phyloP scores from a whole-genome alignment of 2,329 filamentous ascomycete species.

The Aphanocladium album region DNA sequence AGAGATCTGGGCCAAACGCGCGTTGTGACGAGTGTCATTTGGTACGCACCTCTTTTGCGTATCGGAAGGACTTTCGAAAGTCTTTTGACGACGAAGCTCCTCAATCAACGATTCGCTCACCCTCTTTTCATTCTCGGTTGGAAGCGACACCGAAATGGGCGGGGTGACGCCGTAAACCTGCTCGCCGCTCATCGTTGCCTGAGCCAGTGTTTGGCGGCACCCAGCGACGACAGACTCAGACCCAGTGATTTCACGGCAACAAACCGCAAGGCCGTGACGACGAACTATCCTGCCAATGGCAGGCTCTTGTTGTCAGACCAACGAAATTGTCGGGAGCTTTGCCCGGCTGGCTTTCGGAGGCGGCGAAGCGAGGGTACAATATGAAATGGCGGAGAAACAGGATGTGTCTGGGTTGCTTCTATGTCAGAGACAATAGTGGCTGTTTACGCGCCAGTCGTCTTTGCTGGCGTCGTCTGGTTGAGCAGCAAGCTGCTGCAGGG shows the following conservation, averaged over 20 bases:
- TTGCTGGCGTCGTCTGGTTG: background rate
- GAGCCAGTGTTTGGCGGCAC: background rate
- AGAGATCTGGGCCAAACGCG: background rate
- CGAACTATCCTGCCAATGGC: slow-evolving; percentile 10
- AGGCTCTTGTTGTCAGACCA: background rate
- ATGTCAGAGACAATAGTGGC: slow-evolving; percentile 1
- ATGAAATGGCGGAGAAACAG: background rate
- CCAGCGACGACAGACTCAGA: background rate
- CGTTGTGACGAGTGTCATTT: background rate
- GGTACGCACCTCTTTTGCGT: slow-evolving; percentile 67
- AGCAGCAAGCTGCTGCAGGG: background rate
- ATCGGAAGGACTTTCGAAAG: slow-evolving; percentile 80
- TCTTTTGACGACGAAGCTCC: slow-evolving; percentile 83
- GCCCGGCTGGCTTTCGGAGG: background rate
- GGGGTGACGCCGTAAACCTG: slow-evolving; percentile 65
- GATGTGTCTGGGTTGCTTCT: background rate
- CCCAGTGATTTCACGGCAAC: background rate
- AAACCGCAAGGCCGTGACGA: background rate
- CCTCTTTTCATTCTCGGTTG: slow-evolving; percentile 70
- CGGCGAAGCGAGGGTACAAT: slow-evolving; percentile 1
- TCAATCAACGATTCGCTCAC: slow-evolving; percentile 75
- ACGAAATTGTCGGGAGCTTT: background rate
- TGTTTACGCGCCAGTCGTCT: background rate
- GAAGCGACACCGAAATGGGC: slow-evolving; percentile 72
- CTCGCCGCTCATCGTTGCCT: slow-evolving; percentile 30